A percentile compares a stretch with the other conserved stretches of the same genome.
Evolutionary conservation across 2,329 filamentous ascomycete species (phyloP).

Genomic region (Botrytis cinerea): DNA sequence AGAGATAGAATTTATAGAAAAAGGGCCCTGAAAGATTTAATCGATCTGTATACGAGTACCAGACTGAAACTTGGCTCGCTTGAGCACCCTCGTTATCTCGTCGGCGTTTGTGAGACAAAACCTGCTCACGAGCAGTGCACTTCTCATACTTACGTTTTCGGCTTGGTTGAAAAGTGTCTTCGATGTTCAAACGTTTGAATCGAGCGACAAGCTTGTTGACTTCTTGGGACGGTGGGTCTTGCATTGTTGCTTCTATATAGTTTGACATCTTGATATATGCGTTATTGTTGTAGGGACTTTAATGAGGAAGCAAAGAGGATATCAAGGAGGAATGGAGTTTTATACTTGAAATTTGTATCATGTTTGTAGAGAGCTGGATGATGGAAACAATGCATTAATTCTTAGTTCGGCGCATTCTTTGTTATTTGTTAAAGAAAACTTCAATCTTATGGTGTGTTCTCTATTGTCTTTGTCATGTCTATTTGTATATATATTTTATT

Average conservation of each 20-base stretch:
- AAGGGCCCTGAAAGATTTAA: not conserved
- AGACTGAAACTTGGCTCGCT: not conserved
- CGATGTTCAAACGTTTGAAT: not conserved
- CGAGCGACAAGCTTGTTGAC: not conserved
- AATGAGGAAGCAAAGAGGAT: not conserved
- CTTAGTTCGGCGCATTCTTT: not conserved
- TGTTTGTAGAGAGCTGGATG: not conserved
- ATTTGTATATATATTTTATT: too few species aligned
- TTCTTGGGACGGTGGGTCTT: not conserved
- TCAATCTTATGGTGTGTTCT: not conserved
- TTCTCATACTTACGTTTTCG: not conserved
- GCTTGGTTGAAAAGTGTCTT: too few species aligned
- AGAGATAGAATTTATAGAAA: not conserved
- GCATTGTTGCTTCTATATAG: not conserved
- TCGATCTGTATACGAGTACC: too few species aligned
- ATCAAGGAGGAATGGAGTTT: not conserved
- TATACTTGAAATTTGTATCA: not conserved
- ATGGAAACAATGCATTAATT: not conserved
- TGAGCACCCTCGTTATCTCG: too few species aligned
- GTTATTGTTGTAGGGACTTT: not conserved
- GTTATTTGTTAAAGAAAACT: not conserved
- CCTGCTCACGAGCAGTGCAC: too few species aligned
- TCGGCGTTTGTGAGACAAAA: not conserved
- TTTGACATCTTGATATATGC: not conserved
- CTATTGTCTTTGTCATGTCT: not conserved